Evolutionary conservation across 169 alveolate species (phyloP).

Genomic region (Eimeria brunetti): DNA sequence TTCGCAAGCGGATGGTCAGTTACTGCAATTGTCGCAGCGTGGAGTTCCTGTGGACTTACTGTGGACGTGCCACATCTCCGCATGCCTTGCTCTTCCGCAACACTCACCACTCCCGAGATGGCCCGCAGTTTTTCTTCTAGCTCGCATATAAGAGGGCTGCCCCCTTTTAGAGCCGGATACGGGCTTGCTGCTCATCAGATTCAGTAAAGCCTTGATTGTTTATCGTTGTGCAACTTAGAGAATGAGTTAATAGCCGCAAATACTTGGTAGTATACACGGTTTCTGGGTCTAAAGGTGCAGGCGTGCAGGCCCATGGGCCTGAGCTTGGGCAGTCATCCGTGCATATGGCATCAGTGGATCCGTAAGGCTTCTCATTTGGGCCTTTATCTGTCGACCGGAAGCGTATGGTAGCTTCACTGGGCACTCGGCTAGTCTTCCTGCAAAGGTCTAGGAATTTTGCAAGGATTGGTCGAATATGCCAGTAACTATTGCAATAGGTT

Average conservation of each 20-base stretch:
- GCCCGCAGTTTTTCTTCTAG: not conserved
- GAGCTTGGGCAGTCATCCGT: not conserved
- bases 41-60: not conserved
- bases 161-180: not conserved
- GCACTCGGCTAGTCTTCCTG: not conserved
- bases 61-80: not conserved
- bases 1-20: not conserved
- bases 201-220: not conserved
- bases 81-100: not conserved
- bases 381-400: not conserved
- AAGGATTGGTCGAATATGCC: not conserved
- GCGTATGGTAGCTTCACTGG: not conserved
- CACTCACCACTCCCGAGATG: not conserved
- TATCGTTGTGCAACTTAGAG: not conserved
- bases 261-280: too few relatives aligned
- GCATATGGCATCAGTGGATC: not conserved
- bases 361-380: not conserved
- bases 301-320: not conserved
- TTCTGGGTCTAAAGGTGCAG: too few relatives aligned
- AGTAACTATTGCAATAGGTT: too few relatives aligned
- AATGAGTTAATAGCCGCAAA: not conserved
- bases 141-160: not conserved
- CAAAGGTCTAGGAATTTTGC: not conserved
- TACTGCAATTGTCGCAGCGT: not conserved
- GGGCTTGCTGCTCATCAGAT: not conserved